These are phyloP conservation scores for Hypomyces perniciosus DNA, from an alignment of 2,329 filamentous ascomycete genomes.

Conservation along the genomic window DNA sequence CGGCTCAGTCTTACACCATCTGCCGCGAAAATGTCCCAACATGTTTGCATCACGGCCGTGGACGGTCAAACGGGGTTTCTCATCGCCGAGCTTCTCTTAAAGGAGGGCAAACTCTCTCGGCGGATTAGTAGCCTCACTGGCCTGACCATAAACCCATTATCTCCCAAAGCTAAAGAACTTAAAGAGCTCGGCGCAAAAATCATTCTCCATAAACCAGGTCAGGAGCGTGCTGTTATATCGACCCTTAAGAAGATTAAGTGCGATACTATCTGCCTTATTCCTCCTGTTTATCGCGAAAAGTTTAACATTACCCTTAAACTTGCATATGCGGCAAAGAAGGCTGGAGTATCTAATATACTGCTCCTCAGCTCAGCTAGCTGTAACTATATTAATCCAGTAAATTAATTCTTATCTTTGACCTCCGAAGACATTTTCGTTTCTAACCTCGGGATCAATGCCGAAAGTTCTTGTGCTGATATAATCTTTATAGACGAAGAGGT, in stretches of 20 bases:
- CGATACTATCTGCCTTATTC: slow-evolving; percentile 45
- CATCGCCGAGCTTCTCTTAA: slow-evolving; percentile 44
- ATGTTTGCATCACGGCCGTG: slow-evolving; percentile 41
- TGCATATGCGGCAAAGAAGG: slow-evolving; percentile 38
- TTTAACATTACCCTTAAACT: slow-evolving; percentile 40
- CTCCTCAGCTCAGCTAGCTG: slow-evolving; percentile 44
- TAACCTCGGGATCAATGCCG: no score
- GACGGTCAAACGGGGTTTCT: slow-evolving; percentile 47
- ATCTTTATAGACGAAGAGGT: no score
- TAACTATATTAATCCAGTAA: slow-evolving; percentile 42
- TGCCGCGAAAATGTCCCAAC: slow-evolving; percentile 43
- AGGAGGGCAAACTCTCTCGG: slow-evolving; percentile 34
- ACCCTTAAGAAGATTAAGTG: slow-evolving; percentile 36
- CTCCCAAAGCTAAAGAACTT: slow-evolving; percentile 35
- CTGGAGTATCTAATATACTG: slow-evolving; percentile 38
- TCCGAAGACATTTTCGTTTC: no score
- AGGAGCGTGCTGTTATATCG: slow-evolving; percentile 31
- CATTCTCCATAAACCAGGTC: slow-evolving; percentile 36
- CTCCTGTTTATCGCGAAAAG: slow-evolving; percentile 41
- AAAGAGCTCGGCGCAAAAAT: slow-evolving; percentile 35
- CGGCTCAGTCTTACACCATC: no score
- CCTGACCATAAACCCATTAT: slow-evolving; percentile 34
- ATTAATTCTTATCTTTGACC: no score
- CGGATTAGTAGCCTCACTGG: slow-evolving; percentile 36
- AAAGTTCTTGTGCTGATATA: no score